A percentile compares a stretch with the other conserved stretches of the same genome.
Evolutionary conservation across 148 eudicot genomes (phyloP).

Genomic region (Mesembryanthemum crystallinum): DNA sequence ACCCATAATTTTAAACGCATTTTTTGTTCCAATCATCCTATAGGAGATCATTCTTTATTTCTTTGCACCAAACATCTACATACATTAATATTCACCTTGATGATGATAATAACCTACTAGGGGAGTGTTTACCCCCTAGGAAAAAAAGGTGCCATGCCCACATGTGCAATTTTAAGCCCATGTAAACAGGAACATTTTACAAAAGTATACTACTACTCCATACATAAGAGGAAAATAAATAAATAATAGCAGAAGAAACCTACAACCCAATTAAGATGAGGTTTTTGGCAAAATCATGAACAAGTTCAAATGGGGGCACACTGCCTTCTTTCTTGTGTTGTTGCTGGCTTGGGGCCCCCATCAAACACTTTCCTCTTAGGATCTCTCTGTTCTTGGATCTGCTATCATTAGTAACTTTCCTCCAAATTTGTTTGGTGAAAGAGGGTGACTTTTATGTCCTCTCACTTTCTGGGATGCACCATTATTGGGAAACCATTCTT

Average conservation of each 20-base stretch:
- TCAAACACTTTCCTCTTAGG: not conserved
- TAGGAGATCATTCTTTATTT: not conserved
- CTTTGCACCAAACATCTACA: constrained; percentile 1
- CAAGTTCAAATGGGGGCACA: not conserved
- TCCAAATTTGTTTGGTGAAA: not conserved
- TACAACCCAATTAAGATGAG: not conserved
- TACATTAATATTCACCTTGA: not conserved
- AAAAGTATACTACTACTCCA: not conserved
- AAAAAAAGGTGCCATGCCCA: constrained; percentile 11
- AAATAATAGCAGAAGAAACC: not conserved
- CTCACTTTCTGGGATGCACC: constrained; percentile 31
- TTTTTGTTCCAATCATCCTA: constrained; percentile 12
- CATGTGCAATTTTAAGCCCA: constrained; percentile 16
- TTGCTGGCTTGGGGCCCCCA: constrained; percentile 5
- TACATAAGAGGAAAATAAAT: not conserved
- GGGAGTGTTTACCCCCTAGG: not conserved
- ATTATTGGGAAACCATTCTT: constrained; percentile 58
- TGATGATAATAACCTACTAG: not conserved
- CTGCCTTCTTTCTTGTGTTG: not conserved
- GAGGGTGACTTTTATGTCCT: not conserved
- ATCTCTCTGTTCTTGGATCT: not conserved
- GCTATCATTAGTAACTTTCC: not conserved
- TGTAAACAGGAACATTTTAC: constrained; percentile 16
- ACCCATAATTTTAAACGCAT: not conserved
- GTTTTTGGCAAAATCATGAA: not conserved